These are phyloP conservation scores for Cladosporium sp. DNA, from an alignment of 2,329 filamentous ascomycete genomes.

Conservation along the genomic window DNA sequence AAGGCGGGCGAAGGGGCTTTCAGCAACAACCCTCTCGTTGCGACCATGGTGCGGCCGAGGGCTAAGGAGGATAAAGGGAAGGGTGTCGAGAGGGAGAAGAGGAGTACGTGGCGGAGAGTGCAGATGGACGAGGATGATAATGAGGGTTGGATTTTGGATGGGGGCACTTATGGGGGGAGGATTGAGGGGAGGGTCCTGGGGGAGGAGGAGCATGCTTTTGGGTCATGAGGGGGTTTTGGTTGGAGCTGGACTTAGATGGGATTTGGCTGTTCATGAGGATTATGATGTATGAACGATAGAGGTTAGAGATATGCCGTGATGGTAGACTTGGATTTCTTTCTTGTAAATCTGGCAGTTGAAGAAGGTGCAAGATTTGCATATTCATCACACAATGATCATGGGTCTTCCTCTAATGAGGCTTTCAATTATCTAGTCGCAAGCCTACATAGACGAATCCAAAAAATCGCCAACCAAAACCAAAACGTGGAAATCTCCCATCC, in stretches of 20 bases:
- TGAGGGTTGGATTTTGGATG: slow-evolving; percentile 50
- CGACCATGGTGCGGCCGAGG: slow-evolving; percentile 61
- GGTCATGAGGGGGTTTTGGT: slow-evolving; percentile 11
- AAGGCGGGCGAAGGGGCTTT: slow-evolving; percentile 50
- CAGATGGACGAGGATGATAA: slow-evolving; percentile 52
- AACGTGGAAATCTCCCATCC: too few species aligned
- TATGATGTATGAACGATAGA: background rate
- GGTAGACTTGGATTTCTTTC: too few species aligned
- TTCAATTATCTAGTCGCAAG: too few species aligned
- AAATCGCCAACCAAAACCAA: too few species aligned
- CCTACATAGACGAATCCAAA: too few species aligned
- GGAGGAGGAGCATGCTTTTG: slow-evolving; percentile 26
- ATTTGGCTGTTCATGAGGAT: background rate
- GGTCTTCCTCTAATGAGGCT: too few species aligned
- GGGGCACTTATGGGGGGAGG: slow-evolving; percentile 43
- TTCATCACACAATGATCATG: too few species aligned
- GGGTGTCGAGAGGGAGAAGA: slow-evolving; percentile 39
- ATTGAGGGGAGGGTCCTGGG: slow-evolving; percentile 23
- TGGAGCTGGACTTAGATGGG: background rate
- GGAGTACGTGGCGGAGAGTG: slow-evolving; percentile 45
- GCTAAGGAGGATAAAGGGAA: slow-evolving; percentile 50
- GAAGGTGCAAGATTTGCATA: too few species aligned
- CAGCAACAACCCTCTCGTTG: slow-evolving; percentile 63
- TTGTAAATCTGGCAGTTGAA: too few species aligned
- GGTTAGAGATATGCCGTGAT: too few species aligned